A percentile compares a stretch with the other conserved stretches of the same genome.
phyloP scores from a whole-genome alignment of 306 rosid species.

The Quercus mongolica region DNA sequence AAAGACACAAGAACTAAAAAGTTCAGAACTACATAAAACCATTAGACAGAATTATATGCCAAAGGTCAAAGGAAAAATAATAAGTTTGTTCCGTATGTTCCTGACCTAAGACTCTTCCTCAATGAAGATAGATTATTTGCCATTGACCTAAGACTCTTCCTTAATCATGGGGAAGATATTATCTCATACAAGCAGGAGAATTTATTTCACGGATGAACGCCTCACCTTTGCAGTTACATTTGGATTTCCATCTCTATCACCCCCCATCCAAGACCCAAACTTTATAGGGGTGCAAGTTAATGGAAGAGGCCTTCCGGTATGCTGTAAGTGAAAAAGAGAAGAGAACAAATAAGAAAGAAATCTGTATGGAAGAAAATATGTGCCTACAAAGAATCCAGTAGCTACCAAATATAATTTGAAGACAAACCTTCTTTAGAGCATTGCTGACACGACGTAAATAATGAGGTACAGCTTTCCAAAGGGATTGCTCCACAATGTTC shows the following conservation, averaged over 20 bases:
- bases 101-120: background rate
- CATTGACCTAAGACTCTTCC: background rate
- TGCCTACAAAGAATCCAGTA: conserved; percentile 11
- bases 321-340: conserved; percentile 38
- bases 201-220: background rate
- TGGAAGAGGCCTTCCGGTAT: conserved; percentile 92
- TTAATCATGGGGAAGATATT: background rate
- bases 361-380: background rate
- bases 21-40: background rate
- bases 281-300: conserved; percentile 86
- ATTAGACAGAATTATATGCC: background rate
- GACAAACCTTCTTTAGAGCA: conserved; percentile 82
- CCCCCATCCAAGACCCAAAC: conserved; percentile 99
- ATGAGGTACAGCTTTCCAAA: conserved; percentile 97
- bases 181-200: background rate
- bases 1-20: background rate
- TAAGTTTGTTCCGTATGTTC: background rate
- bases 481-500: conserved; percentile 95
- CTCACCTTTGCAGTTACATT: conserved; percentile 86
- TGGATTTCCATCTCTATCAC: conserved; percentile 98
- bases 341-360: conserved; percentile 9
- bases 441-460: conserved; percentile 90
- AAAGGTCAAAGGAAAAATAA: background rate
- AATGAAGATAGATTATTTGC: background rate
- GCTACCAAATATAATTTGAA: conserved; percentile 21